These are phyloP conservation scores for Thelephora ganbajun DNA, from an alignment of 768 basidiomycete species.

Conservation along the genomic window DNA sequence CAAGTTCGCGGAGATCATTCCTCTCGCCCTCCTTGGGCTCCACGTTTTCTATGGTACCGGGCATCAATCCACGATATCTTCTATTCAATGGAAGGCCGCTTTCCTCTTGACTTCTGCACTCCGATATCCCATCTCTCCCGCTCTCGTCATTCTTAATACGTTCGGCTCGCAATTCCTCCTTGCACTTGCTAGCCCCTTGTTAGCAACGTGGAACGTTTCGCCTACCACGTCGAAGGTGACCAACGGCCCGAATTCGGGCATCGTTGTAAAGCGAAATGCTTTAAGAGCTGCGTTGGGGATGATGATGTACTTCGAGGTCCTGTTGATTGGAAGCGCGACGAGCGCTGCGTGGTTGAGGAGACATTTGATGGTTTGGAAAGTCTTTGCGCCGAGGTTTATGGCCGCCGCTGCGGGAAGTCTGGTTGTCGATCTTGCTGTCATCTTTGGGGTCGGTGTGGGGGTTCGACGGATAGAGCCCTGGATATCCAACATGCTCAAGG, in stretches of 20 bases:
- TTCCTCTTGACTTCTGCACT: constrained; percentile 68
- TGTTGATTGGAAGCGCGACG: constrained; percentile 57
- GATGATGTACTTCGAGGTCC: constrained; percentile 51
- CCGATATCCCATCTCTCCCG: constrained; percentile 56
- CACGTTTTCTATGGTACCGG: constrained; percentile 80
- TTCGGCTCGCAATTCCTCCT: constrained; percentile 58
- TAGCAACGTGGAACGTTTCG: constrained; percentile 74
- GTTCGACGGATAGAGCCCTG: constrained; percentile 26
- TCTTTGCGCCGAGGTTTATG: constrained; percentile 95
- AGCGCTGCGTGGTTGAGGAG: constrained; percentile 65
- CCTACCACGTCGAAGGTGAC: constrained; percentile 32
- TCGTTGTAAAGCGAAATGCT: constrained; percentile 24
- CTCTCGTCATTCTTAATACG: constrained; percentile 67
- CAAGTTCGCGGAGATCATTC: constrained; percentile 54
- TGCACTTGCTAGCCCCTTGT: constrained; percentile 53
- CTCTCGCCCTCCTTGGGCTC: constrained; percentile 62
- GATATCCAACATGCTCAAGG: constrained; percentile 13
- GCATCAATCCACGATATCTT: constrained; percentile 79
- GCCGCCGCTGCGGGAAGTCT: constrained; percentile 49
- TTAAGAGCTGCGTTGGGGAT: constrained; percentile 45
- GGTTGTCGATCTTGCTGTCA: constrained; percentile 53
- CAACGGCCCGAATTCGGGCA: constrained; percentile 9
- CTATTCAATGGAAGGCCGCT: constrained; percentile 91
- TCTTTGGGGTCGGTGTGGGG: constrained; percentile 51
- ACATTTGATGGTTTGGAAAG: constrained; percentile 98